phyloP scores from a whole-genome alignment of 75 land plant species.

The Pinus albicaulis region DNA sequence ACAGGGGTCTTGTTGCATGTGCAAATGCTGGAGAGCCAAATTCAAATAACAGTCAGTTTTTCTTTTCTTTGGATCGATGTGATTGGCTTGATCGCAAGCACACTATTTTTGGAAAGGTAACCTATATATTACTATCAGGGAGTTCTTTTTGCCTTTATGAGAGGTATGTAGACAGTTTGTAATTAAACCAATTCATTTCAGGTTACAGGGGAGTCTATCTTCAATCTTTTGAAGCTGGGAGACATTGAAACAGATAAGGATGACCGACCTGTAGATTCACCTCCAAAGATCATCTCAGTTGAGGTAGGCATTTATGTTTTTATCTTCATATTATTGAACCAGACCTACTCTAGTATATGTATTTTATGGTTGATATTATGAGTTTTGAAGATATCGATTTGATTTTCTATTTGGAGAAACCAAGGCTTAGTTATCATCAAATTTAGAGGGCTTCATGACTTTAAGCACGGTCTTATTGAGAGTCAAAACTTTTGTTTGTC shows the following conservation, averaged over 20 bases:
- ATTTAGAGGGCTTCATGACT: no score
- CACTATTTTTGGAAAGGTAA: constrained; percentile 97
- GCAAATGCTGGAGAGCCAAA: constrained; percentile 88
- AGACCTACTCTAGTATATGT: not conserved
- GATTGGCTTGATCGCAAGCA: constrained; percentile 93
- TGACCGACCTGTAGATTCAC: constrained; percentile 87
- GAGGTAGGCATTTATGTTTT: constrained; percentile 47
- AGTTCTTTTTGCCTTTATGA: not conserved
- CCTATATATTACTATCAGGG: not conserved
- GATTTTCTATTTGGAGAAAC: not conserved
- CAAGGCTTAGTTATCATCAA: no score
- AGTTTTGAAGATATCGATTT: not conserved
- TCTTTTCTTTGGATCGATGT: constrained; percentile 86
- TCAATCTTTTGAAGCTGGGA: constrained; percentile 78
- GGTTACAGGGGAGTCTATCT: constrained; percentile 96
- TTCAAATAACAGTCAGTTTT: constrained; percentile 95
- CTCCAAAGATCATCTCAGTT: constrained; percentile 61
- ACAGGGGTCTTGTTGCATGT: constrained; percentile 93
- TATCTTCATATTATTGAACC: not conserved
- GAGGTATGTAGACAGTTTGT: not conserved
- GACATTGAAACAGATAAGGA: constrained; percentile 82
- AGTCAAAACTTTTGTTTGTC: no score
- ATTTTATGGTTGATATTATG: constrained; percentile 3
- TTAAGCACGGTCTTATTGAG: no score
- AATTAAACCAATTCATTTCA: constrained; percentile 15